phyloP scores from a whole-genome alignment of 192 early-diverging fungal genomes.

The Backusella psychrophila region DNA sequence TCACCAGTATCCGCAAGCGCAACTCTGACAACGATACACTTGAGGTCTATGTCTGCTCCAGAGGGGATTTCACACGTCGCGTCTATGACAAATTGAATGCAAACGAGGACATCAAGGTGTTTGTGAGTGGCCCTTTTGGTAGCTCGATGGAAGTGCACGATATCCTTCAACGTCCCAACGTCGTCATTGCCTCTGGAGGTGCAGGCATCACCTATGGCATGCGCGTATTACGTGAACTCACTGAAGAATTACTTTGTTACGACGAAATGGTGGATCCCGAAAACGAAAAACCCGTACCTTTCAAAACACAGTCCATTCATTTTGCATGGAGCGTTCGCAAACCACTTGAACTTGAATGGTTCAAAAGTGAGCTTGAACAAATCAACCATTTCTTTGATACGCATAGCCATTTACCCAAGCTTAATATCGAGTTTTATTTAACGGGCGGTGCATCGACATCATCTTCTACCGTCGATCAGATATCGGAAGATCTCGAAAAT shows the following conservation, averaged over 20 bases:
- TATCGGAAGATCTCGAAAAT: neutral
- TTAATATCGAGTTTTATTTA: conserved; percentile 7
- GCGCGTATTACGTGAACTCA: conserved; percentile 37
- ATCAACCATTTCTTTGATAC: conserved; percentile 4
- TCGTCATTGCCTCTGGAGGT: conserved; percentile 42
- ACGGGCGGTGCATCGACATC: neutral
- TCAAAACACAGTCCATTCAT: conserved; percentile 10
- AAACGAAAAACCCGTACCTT: neutral
- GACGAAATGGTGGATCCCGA: neutral
- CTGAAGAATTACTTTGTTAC: neutral
- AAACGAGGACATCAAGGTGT: conserved; percentile 28
- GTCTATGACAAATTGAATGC: conserved; percentile 37
- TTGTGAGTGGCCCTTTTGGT: conserved; percentile 45
- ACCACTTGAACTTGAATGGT: conserved; percentile 23
- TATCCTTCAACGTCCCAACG: neutral
- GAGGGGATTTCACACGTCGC: conserved; percentile 41
- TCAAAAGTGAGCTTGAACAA: conserved; percentile 14
- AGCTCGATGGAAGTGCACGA: conserved; percentile 10
- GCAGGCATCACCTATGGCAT: conserved; percentile 47
- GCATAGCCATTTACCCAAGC: neutral
- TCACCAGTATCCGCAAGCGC: conserved; percentile 30
- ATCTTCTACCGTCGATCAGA: neutral
- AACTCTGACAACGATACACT: conserved; percentile 11
- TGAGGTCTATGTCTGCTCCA: conserved; percentile 39
- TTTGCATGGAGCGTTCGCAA: conserved; percentile 26